Evolutionary conservation across 106 monocot genomes (phyloP).

Genomic region (Acorus gramineus): DNA sequence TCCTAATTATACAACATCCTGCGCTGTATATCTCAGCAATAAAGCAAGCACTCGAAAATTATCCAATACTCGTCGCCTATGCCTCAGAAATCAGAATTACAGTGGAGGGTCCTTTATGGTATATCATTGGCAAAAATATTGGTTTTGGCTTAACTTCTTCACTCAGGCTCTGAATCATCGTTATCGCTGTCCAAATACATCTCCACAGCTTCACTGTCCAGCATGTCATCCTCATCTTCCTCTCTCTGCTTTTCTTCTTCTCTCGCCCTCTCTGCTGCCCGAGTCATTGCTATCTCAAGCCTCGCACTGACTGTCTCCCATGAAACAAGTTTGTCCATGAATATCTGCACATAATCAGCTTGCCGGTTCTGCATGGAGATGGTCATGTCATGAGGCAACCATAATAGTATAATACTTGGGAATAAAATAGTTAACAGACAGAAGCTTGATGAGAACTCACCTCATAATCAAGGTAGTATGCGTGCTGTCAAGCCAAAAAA

Average conservation of each 20-base stretch:
- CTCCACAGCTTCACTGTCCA: constrained; percentile 21
- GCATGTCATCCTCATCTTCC: constrained; percentile 4
- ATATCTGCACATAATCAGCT: constrained; percentile 40
- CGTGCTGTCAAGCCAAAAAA: constrained; percentile 38
- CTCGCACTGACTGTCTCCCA: constrained; percentile 62
- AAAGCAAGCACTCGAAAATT: no score
- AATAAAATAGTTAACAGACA: background rate
- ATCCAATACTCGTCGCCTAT: no score
- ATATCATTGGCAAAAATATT: no score
- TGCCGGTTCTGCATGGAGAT: constrained; percentile 35
- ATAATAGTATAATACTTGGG: background rate
- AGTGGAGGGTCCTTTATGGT: no score
- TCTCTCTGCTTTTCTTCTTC: constrained; percentile 17
- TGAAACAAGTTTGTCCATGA: constrained; percentile 68
- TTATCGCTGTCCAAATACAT: constrained; percentile 45
- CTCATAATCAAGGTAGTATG: constrained; percentile 85
- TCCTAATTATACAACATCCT: no score
- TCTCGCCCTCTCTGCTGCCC: constrained; percentile 27
- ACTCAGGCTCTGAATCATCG: constrained; percentile 33
- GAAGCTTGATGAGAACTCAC: constrained; percentile 12
- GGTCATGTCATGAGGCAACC: background rate
- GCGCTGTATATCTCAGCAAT: no score
- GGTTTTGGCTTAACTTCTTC: background rate
- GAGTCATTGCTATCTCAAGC: constrained; percentile 36
- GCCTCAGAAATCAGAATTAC: no score